Evolutionary conservation across 106 monocot species (phyloP).

Genomic region (Dioscorea zingiberensis): DNA sequence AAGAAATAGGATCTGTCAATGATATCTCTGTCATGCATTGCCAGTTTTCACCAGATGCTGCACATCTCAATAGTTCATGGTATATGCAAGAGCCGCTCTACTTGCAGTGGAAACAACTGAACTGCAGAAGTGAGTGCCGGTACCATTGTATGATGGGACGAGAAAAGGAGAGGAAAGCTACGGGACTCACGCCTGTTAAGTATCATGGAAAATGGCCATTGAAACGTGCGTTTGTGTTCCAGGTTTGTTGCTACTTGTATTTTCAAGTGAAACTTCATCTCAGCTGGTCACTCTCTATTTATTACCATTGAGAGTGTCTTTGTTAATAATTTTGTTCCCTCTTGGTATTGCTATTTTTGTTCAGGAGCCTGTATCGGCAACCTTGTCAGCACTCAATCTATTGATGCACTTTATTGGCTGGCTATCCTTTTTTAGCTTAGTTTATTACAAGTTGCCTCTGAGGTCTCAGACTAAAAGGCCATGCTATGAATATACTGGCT

Average conservation of each 20-base stretch:
- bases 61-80: conserved; percentile 45
- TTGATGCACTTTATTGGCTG: conserved; percentile 84
- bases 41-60: conserved; percentile 34
- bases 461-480: conserved; percentile 67
- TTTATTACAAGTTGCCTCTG: conserved; percentile 73
- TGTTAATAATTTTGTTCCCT: too few species aligned
- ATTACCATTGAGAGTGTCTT: background rate
- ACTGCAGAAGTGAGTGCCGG: conserved; percentile 69
- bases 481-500: conserved; percentile 85
- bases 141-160: conserved; percentile 82
- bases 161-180: conserved; percentile 49
- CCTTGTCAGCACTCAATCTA: conserved; percentile 75
- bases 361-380: conserved; percentile 89
- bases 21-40: conserved; percentile 42
- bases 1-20: conserved; percentile 29
- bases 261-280: background rate
- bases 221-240: conserved; percentile 59
- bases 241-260: conserved; percentile 35
- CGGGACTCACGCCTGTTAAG: conserved; percentile 58
- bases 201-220: conserved; percentile 99
- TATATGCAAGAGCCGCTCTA: conserved; percentile 68
- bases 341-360: background rate
- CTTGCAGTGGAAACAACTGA: conserved; percentile 61
- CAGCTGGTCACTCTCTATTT: too few species aligned
- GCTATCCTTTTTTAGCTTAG: conserved; percentile 71